Percentiles rank a stretch among this genome's conserved stretches.
Evolutionary conservation across 1,284 basidiomycete genomes (phyloP).

Genomic region (Vanrija sp.): DNA sequence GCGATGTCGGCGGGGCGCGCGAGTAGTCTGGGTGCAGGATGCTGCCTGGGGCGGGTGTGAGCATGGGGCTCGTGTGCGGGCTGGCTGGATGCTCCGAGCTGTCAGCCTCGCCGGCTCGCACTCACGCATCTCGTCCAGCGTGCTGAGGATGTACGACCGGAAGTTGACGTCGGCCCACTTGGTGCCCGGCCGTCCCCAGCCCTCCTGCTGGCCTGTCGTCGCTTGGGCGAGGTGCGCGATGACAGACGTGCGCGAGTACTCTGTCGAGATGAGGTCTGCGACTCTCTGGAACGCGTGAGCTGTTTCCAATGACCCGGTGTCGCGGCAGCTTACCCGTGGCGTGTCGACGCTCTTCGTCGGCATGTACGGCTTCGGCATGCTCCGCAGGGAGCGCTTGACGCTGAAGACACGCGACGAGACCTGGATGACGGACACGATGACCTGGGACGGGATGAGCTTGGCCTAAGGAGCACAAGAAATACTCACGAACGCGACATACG

Average conservation of each 20-base stretch:
- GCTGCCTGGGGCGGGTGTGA: conserved; percentile 1
- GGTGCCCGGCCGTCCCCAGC: conserved; percentile 66
- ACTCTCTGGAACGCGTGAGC: conserved; percentile 56
- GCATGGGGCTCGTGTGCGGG: not conserved
- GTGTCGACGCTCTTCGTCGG: conserved; percentile 62
- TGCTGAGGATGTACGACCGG: conserved; percentile 35
- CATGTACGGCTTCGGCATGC: conserved; percentile 66
- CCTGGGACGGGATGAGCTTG: conserved; percentile 15
- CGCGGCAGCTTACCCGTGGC: conserved; percentile 67
- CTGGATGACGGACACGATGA: conserved; percentile 29
- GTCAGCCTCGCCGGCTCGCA: not conserved
- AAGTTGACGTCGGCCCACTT: conserved; percentile 44
- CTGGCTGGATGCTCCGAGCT: no score
- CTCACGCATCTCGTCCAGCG: conserved; percentile 35
- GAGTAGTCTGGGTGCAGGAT: conserved; percentile 2
- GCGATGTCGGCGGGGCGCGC: conserved; percentile 60
- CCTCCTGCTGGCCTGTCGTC: conserved; percentile 65
- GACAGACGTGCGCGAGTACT: conserved; percentile 71
- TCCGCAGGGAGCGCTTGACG: conserved; percentile 36
- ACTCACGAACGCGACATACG: conserved; percentile 42
- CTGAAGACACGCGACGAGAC: conserved; percentile 40
- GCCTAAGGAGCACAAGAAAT: not conserved
- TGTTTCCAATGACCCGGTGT: no score
- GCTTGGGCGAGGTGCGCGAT: conserved; percentile 72
- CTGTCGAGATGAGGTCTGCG: conserved; percentile 67